Base-by-base conservation (phyloP, 331 rosid genomes). In the Quercus phellos region DNA sequence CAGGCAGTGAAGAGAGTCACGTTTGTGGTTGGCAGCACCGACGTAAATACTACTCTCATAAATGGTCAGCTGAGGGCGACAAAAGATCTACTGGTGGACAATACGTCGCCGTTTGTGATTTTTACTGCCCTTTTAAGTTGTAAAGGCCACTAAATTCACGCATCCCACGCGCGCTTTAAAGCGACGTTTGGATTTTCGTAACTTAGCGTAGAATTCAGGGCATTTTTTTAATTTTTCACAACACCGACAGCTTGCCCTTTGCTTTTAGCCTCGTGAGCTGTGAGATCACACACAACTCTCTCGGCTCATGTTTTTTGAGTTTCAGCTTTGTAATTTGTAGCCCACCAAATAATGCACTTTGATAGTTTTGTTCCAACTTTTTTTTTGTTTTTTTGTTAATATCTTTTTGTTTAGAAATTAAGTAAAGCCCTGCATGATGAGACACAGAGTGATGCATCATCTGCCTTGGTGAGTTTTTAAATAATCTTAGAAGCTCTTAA, bases 181-280 rank as follows among this genome's bases (percentile, higher is more conserved):
- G 78, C 53, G 74, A 77, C 79, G 79, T 75, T 30, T 18, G 43
- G 64, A 0, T 56, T 59, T 46, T 74, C 53, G 73, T 81, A 75
- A 73, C 85, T 71, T 85, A 51, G 88, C 86, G 86, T 75, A 75
- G 72, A 85, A 67, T 78, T 50, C 50, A 56, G 85, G 74, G 72
- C 79, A 64, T 69, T 81, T 81, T 38, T 38, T 63, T 60, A 27
- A 69, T 38, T 63, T 32, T 75, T 26, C 13, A 13, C 16, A 70
- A 71, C 88, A 85, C 86, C 88, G 86, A 85, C 86, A 67, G 78
- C 74, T 78, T 1, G 35, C 68, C 63, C 12, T 22, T 11, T 9
- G 60, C 63, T 21, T 22, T 11, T 17, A 68, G 75, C 85, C 63
- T 1, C 67, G 53, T 46, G 53, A 46, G 5, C 53, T 13, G 53